phyloP scores from a whole-genome alignment of 768 basidiomycete genomes.

The Mycena haematopus region DNA sequence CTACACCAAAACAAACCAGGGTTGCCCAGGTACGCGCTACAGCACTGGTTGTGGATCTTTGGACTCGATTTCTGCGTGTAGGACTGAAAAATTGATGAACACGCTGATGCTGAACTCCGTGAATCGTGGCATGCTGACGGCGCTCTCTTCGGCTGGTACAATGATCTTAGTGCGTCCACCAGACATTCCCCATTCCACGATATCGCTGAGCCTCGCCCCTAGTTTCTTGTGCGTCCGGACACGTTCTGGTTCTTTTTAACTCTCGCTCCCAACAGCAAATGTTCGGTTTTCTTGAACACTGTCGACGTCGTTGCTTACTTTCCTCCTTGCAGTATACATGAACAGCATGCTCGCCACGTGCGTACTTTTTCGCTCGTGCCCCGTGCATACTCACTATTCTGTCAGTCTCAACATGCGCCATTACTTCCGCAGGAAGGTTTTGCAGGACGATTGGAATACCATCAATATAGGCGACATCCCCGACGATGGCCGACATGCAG shows the following conservation, averaged over 20 bases:
- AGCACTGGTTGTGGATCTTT: not conserved
- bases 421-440: conserved; percentile 3
- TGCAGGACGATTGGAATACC: not conserved
- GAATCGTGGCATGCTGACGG: conserved; percentile 25
- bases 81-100: conserved; percentile 20
- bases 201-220: not conserved
- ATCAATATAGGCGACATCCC: not conserved
- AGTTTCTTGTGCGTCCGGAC: conserved; percentile 22
- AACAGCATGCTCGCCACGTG: conserved; percentile 31
- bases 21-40: conserved; percentile 11
- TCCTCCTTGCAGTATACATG: conserved; percentile 22
- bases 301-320: not conserved
- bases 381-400: not conserved
- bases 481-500: not conserved
- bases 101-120: conserved; percentile 23
- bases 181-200: not conserved
- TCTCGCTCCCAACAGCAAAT: conserved; percentile 25
- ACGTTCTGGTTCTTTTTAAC: conserved; percentile 29
- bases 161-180: conserved; percentile 15
- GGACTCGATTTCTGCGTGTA: not conserved
- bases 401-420: conserved; percentile 23
- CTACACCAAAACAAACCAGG: conserved; percentile 12
- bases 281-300: not conserved
- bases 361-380: not conserved
- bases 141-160: conserved; percentile 9